phyloP scores from a whole-genome alignment of 495 filamentous ascomycete genomes.

The Trichoderma parareesei region DNA sequence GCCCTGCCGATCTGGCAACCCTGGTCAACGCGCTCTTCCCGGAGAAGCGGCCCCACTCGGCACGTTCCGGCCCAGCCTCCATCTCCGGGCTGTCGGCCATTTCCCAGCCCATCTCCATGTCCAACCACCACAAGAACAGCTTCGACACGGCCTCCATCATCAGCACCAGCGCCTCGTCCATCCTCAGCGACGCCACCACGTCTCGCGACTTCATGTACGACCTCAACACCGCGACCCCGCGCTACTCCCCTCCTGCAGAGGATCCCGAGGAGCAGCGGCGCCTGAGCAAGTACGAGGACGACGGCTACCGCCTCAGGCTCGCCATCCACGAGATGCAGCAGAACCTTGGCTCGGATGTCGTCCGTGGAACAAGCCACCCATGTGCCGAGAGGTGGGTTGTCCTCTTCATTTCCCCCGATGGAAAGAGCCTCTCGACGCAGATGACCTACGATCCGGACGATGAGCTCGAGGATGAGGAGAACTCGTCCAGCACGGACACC shows the following conservation, averaged over 20 bases:
- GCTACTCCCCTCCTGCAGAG: constrained; percentile 35
- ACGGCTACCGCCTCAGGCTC: constrained; percentile 45
- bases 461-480: constrained; percentile 54
- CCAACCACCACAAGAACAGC: constrained; percentile 30
- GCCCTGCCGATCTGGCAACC: constrained; percentile 63
- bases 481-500: constrained; percentile 53
- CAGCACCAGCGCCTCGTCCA: constrained; percentile 59
- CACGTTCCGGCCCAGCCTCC: constrained; percentile 57
- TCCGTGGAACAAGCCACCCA: constrained; percentile 57
- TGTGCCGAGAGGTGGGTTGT: constrained; percentile 68
- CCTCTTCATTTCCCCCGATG: constrained; percentile 67
- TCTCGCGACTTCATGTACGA: constrained; percentile 58
- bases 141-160: constrained; percentile 54
- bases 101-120: constrained; percentile 39
- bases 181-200: constrained; percentile 58
- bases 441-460: constrained; percentile 66
- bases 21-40: constrained; percentile 67
- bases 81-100: constrained; percentile 52
- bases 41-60: constrained; percentile 47
- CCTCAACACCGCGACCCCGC: constrained; percentile 29
- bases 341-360: constrained; percentile 49
- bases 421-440: constrained; percentile 56
- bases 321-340: constrained; percentile 60
- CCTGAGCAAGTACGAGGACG: constrained; percentile 43
- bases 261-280: constrained; percentile 26